Evolutionary conservation across 805 yeast species (phyloP).

Genomic region (Candida takata): DNA sequence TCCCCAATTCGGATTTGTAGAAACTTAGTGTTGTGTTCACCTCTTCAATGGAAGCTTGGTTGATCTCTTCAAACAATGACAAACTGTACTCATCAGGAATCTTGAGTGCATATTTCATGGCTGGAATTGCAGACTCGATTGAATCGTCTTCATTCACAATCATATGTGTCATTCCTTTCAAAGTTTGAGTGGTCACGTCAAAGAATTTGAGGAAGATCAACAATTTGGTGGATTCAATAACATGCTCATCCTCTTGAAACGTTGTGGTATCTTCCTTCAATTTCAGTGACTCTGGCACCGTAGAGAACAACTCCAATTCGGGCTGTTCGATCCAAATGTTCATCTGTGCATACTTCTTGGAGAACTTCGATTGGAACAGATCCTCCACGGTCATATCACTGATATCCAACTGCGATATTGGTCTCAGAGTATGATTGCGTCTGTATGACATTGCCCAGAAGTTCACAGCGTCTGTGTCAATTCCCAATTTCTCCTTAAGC

Average conservation of each 20-base stretch:
- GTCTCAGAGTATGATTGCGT: constrained; percentile 64
- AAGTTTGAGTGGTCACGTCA: constrained; percentile 44
- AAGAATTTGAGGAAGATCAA: constrained; percentile 57
- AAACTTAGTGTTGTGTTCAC: constrained; percentile 33
- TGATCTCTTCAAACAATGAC: constrained; percentile 53
- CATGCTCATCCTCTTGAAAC: constrained; percentile 13
- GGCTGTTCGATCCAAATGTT: constrained; percentile 65
- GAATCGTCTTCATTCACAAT: constrained; percentile 42
- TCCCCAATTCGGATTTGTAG: constrained; percentile 50
- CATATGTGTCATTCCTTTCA: constrained; percentile 63
- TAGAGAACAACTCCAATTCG: constrained; percentile 14
- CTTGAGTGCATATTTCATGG: constrained; percentile 36
- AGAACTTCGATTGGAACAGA: constrained; percentile 39
- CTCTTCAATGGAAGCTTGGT: constrained; percentile 43
- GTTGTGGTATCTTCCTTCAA: constrained; percentile 4
- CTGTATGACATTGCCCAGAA: constrained; percentile 56
- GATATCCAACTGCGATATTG: constrained; percentile 31
- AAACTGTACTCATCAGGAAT: constrained; percentile 29
- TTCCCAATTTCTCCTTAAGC: constrained; percentile 40
- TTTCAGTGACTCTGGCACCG: constrained; percentile 2
- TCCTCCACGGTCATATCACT: constrained; percentile 41
- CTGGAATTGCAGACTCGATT: constrained; percentile 34
- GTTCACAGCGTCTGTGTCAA: constrained; percentile 34
- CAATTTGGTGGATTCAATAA: constrained; percentile 22
- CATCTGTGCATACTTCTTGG: constrained; percentile 41